These are phyloP conservation scores for Phytophthora citricola DNA, from an alignment of 352 stramenopile species.

Conservation along the genomic window DNA sequence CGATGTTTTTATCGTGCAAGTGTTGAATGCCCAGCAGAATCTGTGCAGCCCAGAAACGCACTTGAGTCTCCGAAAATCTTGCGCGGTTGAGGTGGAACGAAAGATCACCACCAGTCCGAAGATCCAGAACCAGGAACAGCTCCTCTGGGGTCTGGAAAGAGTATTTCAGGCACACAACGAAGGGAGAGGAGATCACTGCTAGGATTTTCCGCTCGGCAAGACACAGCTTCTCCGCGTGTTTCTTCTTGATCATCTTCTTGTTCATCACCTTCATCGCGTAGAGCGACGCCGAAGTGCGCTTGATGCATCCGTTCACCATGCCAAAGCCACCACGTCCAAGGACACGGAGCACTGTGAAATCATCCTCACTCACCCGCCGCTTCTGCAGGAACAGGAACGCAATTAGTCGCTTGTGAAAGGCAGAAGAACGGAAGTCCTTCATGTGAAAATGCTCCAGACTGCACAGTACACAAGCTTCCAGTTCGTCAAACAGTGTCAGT, in stretches of 20 bases:
- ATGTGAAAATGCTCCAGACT: conserved; percentile 71
- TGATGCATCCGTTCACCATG: conserved; percentile 97
- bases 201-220: conserved; percentile 82
- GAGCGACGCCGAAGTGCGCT: conserved; percentile 86
- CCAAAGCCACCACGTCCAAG: conserved; percentile 97
- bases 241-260: conserved; percentile 92
- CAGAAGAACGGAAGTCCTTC: conserved; percentile 80
- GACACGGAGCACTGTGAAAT: conserved; percentile 96
- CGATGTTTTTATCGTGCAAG: conserved; percentile 91
- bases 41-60: conserved; percentile 86
- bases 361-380: conserved; percentile 90
- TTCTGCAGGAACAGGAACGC: conserved; percentile 94
- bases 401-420: conserved; percentile 83
- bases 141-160: conserved; percentile 96
- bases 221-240: conserved; percentile 88
- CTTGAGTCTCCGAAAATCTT: conserved; percentile 71
- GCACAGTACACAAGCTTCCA: conserved; percentile 77
- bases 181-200: conserved; percentile 82
- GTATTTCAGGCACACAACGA: conserved; percentile 97
- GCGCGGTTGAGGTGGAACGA: conserved; percentile 83
- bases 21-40: conserved; percentile 82
- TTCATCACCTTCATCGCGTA: conserved; percentile 92
- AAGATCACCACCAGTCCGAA: conserved; percentile 97
- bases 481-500: conserved; percentile 69
- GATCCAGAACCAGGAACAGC: conserved; percentile 97